A percentile compares a stretch with the other conserved stretches of the same genome.
Evolutionary conservation across 768 basidiomycete genomes (phyloP).

Genomic region (Macrolepiota albuminosa): DNA sequence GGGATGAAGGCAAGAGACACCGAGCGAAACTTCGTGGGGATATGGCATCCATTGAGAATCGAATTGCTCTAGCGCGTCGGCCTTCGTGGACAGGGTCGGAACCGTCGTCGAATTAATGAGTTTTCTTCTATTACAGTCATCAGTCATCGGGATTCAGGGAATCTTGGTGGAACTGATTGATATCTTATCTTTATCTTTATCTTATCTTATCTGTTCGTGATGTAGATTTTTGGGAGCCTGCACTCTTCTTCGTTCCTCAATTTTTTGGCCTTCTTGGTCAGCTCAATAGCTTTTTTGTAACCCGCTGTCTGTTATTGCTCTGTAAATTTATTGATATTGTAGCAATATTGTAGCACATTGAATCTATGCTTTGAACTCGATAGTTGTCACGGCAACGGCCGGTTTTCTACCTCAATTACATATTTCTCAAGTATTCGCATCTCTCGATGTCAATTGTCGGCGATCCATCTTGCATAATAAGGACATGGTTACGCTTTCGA

Average conservation of each 20-base stretch:
- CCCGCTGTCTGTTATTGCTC: background rate
- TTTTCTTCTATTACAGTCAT: background rate
- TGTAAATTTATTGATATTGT: conserved; percentile 1
- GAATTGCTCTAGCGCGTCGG: conserved; percentile 3
- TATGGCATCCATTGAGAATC: conserved; percentile 17
- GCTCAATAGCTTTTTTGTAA: background rate
- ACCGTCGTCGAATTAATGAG: background rate
- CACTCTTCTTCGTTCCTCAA: background rate
- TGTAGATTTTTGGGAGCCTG: background rate
- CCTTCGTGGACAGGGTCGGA: conserved; percentile 6
- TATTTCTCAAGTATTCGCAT: background rate
- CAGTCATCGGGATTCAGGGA: background rate
- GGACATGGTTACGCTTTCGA: background rate
- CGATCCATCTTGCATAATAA: background rate
- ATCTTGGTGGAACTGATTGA: too few relatives aligned
- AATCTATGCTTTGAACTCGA: background rate
- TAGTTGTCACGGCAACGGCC: background rate
- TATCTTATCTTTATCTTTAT: background rate
- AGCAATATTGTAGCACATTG: background rate
- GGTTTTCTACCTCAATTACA: background rate
- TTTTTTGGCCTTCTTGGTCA: too few relatives aligned
- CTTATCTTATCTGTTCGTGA: background rate
- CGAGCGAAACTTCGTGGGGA: conserved; percentile 28
- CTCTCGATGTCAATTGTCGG: background rate
- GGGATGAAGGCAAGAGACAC: conserved; percentile 29